Percentiles rank a stretch among this genome's conserved stretches.
Conservation (phyloP, 305 asterid species). For the Fraxinus floribunda region DNA sequence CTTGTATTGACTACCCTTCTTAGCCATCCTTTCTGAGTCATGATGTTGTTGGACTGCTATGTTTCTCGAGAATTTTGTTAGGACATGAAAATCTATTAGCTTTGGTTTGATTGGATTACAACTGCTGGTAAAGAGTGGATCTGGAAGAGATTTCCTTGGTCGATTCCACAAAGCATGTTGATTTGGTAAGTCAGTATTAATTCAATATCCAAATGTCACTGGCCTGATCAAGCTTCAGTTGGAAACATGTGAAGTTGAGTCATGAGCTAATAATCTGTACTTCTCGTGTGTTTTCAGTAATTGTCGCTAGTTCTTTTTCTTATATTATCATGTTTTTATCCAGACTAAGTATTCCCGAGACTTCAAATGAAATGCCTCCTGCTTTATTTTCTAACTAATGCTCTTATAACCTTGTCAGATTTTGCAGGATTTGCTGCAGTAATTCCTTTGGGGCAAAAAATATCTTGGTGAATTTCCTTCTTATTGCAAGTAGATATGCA, state of each 20-base stretch:
- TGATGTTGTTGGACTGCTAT: background rate
- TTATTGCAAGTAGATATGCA: constrained; percentile 81
- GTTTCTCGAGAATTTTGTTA: background rate
- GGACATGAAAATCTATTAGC: background rate
- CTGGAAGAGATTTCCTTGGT: background rate
- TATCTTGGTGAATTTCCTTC: constrained; percentile 32
- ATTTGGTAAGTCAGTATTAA: background rate
- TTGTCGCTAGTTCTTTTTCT: background rate
- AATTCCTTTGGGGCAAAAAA: constrained; percentile 26
- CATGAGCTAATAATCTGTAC: background rate
- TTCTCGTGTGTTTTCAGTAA: background rate
- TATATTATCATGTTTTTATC: constrained; percentile 8
- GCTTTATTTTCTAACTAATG: constrained; percentile 13
- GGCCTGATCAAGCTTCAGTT: constrained; percentile 5
- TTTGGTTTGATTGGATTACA: background rate
- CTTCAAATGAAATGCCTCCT: constrained; percentile 2
- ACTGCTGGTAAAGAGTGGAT: background rate
- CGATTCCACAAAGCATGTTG: constrained; percentile 1
- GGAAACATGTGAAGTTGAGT: constrained; percentile 19
- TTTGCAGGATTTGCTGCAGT: constrained; percentile 38
- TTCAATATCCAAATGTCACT: background rate
- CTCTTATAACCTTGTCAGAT: constrained; percentile 16
- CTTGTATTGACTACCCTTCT: background rate
- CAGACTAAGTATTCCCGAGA: constrained; percentile 4
- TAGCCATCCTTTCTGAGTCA: background rate